Evolutionary conservation across 2,329 filamentous ascomycete genomes (phyloP).

Genomic region (Xylariomycetidae sp.): DNA sequence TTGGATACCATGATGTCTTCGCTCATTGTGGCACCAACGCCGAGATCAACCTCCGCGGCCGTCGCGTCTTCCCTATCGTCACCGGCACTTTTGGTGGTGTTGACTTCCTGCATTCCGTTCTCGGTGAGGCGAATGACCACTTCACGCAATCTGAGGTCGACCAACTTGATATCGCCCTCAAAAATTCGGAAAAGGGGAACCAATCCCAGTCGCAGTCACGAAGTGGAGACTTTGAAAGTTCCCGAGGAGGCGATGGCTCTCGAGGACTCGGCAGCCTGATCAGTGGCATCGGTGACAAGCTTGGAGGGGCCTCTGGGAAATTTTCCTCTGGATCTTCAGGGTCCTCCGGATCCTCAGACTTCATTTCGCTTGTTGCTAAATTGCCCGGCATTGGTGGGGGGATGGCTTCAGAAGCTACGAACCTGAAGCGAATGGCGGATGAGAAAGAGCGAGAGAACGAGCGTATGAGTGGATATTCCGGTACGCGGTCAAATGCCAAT

Average conservation of each 20-base stretch:
- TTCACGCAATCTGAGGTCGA: constrained; percentile 83
- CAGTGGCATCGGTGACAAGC: no score
- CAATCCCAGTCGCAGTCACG: constrained; percentile 8
- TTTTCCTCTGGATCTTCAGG: no score
- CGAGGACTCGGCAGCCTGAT: constrained; percentile 36
- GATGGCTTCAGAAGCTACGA: constrained; percentile 61
- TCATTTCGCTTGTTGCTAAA: constrained; percentile 70
- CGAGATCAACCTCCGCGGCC: constrained; percentile 62
- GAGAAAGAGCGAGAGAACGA: constrained; percentile 46
- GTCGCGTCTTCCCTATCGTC: constrained; percentile 67
- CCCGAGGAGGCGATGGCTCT: no score
- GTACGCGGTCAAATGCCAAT: constrained; percentile 44
- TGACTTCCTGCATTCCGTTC: constrained; percentile 77
- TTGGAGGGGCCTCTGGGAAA: no score
- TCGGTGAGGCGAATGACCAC: constrained; percentile 74
- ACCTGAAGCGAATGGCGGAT: constrained; percentile 61
- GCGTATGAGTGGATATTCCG: constrained; percentile 21
- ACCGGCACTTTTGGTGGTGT: constrained; percentile 76
- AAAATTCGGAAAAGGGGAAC: constrained; percentile 60
- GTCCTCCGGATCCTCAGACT: constrained; percentile 46
- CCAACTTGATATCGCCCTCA: constrained; percentile 70
- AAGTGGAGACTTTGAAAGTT: no score
- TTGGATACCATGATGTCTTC: constrained; percentile 66
- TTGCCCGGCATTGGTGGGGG: constrained; percentile 66
- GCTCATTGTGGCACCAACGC: constrained; percentile 66